These are phyloP conservation scores for Jamesozyma rosinii DNA, from an alignment of 805 yeast species.

Conservation along the genomic window DNA sequence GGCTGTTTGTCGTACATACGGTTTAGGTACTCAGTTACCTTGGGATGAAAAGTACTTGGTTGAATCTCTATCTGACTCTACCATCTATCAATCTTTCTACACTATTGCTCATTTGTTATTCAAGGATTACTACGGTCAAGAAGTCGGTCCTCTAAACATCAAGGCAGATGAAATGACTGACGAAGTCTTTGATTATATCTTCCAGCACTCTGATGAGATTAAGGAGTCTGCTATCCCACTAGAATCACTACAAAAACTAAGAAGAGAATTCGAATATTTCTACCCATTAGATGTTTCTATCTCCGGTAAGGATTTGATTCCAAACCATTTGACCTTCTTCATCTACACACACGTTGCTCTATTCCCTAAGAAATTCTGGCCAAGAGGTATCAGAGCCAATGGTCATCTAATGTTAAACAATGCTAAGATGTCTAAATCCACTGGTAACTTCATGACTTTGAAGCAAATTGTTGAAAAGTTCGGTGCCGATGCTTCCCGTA, in stretches of 20 bases:
- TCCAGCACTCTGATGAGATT: conserved; percentile 55
- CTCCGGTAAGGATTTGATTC: conserved; percentile 94
- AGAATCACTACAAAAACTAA: conserved; percentile 58
- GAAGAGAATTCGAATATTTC: conserved; percentile 94
- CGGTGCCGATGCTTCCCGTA: conserved; percentile 96
- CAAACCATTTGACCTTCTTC: conserved; percentile 94
- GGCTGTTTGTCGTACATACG: conserved; percentile 96
- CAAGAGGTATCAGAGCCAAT: conserved; percentile 84
- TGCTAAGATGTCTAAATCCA: conserved; percentile 95
- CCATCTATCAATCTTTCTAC: conserved; percentile 90
- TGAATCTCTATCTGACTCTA: conserved; percentile 92
- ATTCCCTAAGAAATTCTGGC: conserved; percentile 89
- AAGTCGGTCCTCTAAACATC: conserved; percentile 62
- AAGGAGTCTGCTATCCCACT: conserved; percentile 49
- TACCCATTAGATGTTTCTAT: conserved; percentile 88
- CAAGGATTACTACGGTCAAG: conserved; percentile 73
- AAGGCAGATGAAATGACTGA: conserved; percentile 80
- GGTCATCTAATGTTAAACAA: conserved; percentile 94
- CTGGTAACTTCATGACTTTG: conserved; percentile 93
- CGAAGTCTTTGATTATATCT: conserved; percentile 86
- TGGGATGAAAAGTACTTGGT: conserved; percentile 93
- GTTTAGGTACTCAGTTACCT: conserved; percentile 89
- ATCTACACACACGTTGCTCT: conserved; percentile 87
- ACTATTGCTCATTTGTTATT: conserved; percentile 84
- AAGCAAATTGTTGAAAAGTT: conserved; percentile 75